Base-by-base conservation (phyloP, 2,329 filamentous ascomycete species). In the Pseudocercospora ulei region DNA sequence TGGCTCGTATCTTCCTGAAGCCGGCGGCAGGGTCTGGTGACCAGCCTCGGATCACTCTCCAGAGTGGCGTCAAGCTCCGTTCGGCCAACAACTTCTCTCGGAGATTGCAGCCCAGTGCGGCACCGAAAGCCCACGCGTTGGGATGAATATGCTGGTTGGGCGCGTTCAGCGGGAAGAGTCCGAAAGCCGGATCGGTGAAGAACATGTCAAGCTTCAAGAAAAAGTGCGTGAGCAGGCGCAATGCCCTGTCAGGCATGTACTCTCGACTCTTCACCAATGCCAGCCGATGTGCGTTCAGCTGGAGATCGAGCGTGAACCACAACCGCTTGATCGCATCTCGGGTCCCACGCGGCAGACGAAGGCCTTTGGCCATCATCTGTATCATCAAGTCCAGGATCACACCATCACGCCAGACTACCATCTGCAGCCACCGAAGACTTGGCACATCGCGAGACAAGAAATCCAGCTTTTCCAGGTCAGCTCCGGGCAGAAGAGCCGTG, bases 281-380 rank as follows among this genome's bases (percentile, higher is more conserved):
- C 4, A 68, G 59, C 1, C 83, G 74, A 8, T 70, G 63, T 0
- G 47, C 51, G 34, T 69, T 78, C 8, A 73, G 75, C 0, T 72
- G 63, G 3, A 78, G 63, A 52, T 86, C 81, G 65, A 85, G 75
- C 20, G 82, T 54, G 35, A 81, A 69, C 84, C 84, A 90, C 11
- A 84, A 64, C 54, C 82, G 81, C 52, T 44, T 44, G 14, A 44
- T 35, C 3, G 56, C 50, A 8, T 55, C 51, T 16, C 52, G 24
- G 4, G 51, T 54, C 7, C 47, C 50, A 5, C 26, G 19, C 2
- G 52, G 51, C 18, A 48, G 47, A 6, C 70, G 67, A 41, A 77
- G 70, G 1, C 77, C 78, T 27, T 69, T 62, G 8, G 70, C 63
- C 0, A 72, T 72, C 48, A 86, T 65, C 7, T 69, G 62, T 8